A percentile compares a stretch with the other conserved stretches of the same genome.
phyloP scores from a whole-genome alignment of 2,329 filamentous ascomycete genomes.

The Aspergillus sp. region DNA sequence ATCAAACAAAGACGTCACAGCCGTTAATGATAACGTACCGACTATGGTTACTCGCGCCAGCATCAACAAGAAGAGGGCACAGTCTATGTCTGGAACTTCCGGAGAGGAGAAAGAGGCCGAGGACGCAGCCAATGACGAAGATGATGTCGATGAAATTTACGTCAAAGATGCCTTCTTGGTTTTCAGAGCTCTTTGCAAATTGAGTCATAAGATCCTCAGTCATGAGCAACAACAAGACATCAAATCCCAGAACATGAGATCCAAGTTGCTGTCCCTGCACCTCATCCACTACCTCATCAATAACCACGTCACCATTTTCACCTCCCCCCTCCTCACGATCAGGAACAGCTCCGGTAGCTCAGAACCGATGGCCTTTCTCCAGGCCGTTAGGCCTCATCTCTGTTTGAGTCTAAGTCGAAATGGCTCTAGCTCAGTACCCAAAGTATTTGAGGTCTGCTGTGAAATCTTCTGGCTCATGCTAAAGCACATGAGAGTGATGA shows the following conservation, averaged over 20 bases:
- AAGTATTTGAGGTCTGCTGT: conserved; percentile 91
- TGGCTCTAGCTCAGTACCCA: conserved; percentile 86
- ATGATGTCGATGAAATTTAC: conserved; percentile 89
- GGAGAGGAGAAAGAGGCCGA: conserved; percentile 40
- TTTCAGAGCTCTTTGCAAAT: conserved; percentile 94
- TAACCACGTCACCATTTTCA: conserved; percentile 89
- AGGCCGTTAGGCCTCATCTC: conserved; percentile 95
- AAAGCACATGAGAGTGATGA: conserved; percentile 85
- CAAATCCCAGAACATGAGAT: conserved; percentile 93
- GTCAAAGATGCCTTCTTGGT: conserved; percentile 96
- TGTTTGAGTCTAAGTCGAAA: conserved; percentile 94
- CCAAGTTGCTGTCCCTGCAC: conserved; percentile 91
- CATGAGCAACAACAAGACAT: conserved; percentile 91
- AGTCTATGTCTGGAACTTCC: conserved; percentile 36
- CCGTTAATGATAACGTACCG: conserved; percentile 66
- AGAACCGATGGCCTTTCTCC: conserved; percentile 79
- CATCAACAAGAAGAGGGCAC: conserved; percentile 46
- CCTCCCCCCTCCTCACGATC: conserved; percentile 87
- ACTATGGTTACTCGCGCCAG: conserved; percentile 65
- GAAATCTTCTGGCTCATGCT: conserved; percentile 99
- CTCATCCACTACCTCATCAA: conserved; percentile 93
- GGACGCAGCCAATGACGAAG: conserved; percentile 46
- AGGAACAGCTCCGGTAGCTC: conserved; percentile 86
- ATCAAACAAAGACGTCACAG: conserved; percentile 65
- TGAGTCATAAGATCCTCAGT: conserved; percentile 87